Conservation (phyloP, 306 rosid genomes). For the Hippophae gyantsensis region DNA sequence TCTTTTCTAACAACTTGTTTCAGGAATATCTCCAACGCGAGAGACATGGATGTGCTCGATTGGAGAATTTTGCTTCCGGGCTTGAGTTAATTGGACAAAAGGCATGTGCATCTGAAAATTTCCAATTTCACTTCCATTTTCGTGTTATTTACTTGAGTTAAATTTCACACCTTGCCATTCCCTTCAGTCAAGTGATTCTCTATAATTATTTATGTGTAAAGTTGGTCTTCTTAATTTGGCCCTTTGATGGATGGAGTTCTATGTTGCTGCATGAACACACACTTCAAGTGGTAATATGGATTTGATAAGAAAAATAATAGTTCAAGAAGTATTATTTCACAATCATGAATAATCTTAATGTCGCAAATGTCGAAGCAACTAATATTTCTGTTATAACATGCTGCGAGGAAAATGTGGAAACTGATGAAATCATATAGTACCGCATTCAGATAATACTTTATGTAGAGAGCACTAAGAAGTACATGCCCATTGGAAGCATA, state of each 20-base stretch:
- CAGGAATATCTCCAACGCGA: conserved; percentile 95
- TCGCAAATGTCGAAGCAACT: too few relatives aligned
- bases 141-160: neutral
- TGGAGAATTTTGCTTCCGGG: conserved; percentile 89
- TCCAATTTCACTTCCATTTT: neutral
- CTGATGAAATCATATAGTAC: too few relatives aligned
- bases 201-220: neutral
- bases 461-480: too few relatives aligned
- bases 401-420: too few relatives aligned
- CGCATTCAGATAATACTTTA: too few relatives aligned
- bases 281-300: too few relatives aligned
- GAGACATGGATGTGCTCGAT: conserved; percentile 76
- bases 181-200: neutral
- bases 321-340: too few relatives aligned
- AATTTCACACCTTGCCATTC: conserved; percentile 15
- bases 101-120: conserved; percentile 31
- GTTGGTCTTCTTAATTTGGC: neutral
- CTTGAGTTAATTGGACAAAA: conserved; percentile 83
- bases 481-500: too few relatives aligned
- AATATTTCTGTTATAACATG: too few relatives aligned
- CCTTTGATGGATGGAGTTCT: neutral
- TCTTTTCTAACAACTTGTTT: conserved; percentile 19
- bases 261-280: too few relatives aligned
- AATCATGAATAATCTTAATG: too few relatives aligned
- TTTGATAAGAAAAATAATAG: too few relatives aligned